phyloP scores from a whole-genome alignment of 2,329 filamentous ascomycete species.

The Colletotrichum somersetense region DNA sequence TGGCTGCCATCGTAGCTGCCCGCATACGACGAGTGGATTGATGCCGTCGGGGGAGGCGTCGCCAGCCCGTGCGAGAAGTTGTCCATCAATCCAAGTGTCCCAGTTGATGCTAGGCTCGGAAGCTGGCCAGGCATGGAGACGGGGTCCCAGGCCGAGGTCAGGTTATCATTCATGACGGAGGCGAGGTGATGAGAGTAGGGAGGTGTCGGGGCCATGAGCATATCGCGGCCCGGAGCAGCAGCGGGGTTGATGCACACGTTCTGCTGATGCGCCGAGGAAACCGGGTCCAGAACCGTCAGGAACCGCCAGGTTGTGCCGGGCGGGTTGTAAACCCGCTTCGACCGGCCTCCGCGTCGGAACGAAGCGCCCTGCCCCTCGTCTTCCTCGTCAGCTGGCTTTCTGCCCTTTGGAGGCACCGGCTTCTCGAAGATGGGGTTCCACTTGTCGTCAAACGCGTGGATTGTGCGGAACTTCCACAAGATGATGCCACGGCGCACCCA shows the following conservation, averaged over 20 bases:
- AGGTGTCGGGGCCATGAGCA: slow-evolving; percentile 67
- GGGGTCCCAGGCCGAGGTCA: slow-evolving; percentile 62
- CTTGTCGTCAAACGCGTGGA: slow-evolving; percentile 61
- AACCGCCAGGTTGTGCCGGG: slow-evolving; percentile 72
- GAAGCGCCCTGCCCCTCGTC: slow-evolving; percentile 48
- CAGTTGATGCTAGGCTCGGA: slow-evolving; percentile 51
- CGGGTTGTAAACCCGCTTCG: slow-evolving; percentile 58
- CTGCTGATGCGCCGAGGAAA: slow-evolving; percentile 69
- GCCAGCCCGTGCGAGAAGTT: slow-evolving; percentile 65
- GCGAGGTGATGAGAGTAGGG: slow-evolving; percentile 60
- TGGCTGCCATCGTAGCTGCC: slow-evolving; percentile 57
- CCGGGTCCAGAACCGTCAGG: slow-evolving; percentile 70
- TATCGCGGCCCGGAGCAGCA: slow-evolving; percentile 51
- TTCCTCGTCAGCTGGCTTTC: slow-evolving; percentile 37
- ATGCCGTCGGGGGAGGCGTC: slow-evolving; percentile 69
- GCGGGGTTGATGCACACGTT: slow-evolving; percentile 49
- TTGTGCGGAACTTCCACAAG: slow-evolving; percentile 72
- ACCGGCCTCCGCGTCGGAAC: slow-evolving; percentile 27
- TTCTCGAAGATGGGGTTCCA: slow-evolving; percentile 57
- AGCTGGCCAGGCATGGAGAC: slow-evolving; percentile 50
- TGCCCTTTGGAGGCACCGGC: slow-evolving; percentile 40
- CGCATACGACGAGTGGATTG: slow-evolving; percentile 61
- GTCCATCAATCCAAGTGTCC: slow-evolving; percentile 59
- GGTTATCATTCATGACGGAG: slow-evolving; percentile 70
- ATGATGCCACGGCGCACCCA: slow-evolving; percentile 72